Percentiles rank a stretch among this genome's conserved stretches.
Conservation (phyloP, 2,329 filamentous ascomycete genomes). For the Botrytis byssoidea region DNA sequence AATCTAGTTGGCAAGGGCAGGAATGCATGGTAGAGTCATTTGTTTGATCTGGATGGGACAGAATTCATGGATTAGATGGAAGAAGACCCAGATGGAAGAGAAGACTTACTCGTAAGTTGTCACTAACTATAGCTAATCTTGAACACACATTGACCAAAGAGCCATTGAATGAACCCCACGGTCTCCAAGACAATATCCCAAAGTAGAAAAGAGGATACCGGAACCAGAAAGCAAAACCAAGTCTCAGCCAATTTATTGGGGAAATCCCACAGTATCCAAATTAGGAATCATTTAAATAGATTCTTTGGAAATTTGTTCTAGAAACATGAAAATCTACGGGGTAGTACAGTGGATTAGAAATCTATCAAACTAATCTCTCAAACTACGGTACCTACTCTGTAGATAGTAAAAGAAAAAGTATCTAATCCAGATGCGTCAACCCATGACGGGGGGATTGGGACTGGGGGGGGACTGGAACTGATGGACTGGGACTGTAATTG, state of each 20-base stretch:
- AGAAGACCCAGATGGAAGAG: not conserved
- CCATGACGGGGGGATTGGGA: not conserved
- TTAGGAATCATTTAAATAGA: constrained; percentile 15
- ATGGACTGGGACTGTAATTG: too few relatives aligned
- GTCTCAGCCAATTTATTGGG: constrained; percentile 7
- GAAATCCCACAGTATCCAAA: constrained; percentile 1
- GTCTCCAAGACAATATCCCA: constrained; percentile 5
- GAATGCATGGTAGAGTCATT: constrained; percentile 5
- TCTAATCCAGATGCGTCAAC: not conserved
- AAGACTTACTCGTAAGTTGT: not conserved
- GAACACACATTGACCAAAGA: not conserved
- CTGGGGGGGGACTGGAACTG: not conserved
- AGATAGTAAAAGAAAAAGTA: not conserved
- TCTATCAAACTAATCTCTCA: too few relatives aligned
- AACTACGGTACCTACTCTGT: not conserved
- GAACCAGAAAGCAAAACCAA: constrained; percentile 7
- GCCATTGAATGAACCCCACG: not conserved
- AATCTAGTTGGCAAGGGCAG: not conserved
- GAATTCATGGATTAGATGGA: constrained; percentile 1
- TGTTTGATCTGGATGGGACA: not conserved
- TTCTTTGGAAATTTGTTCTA: constrained; percentile 13
- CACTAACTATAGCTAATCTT: not conserved
- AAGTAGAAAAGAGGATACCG: constrained; percentile 2
- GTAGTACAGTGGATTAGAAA: not conserved
- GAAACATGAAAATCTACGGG: constrained; percentile 17